phyloP scores from a whole-genome alignment of 495 filamentous ascomycete species.

The Pseudotulostoma volvatum region DNA sequence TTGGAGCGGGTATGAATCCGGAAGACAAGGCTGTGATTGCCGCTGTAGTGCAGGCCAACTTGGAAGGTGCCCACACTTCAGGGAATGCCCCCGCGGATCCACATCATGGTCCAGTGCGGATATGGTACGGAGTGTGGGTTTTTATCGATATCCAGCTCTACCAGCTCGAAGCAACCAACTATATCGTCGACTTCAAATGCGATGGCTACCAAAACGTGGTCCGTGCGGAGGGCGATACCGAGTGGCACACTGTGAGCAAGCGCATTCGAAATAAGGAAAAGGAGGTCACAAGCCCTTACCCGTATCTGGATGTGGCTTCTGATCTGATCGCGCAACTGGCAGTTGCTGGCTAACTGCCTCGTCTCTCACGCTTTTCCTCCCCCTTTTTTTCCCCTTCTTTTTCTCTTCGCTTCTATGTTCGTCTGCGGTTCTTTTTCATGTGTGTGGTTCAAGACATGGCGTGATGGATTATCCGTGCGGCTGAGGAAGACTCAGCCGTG shows the following conservation, averaged over 20 bases:
- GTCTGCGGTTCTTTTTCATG: too few relatives aligned
- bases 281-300: slow-evolving; percentile 39
- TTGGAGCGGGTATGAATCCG: slow-evolving; percentile 21
- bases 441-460: too few relatives aligned
- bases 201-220: slow-evolving; percentile 85
- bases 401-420: too few relatives aligned
- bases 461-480: too few relatives aligned
- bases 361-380: too few relatives aligned
- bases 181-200: slow-evolving; percentile 96
- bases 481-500: too few relatives aligned
- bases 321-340: slow-evolving; percentile 38
- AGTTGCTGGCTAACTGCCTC: too few relatives aligned
- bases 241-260: slow-evolving; percentile 33
- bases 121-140: slow-evolving; percentile 40
- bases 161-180: slow-evolving; percentile 81
- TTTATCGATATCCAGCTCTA: slow-evolving; percentile 96
- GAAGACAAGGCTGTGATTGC: slow-evolving; percentile 26
- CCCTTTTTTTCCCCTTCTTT: too few relatives aligned
- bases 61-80: slow-evolving; percentile 11
- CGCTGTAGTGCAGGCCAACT: slow-evolving; percentile 10
- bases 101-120: slow-evolving; percentile 16
- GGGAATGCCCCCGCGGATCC: slow-evolving; percentile 28
- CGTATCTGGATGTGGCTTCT: slow-evolving; percentile 38
- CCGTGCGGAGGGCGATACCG: slow-evolving; percentile 26
- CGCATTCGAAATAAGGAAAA: slow-evolving; percentile 35